Base-by-base conservation (phyloP, 2,329 filamentous ascomycete genomes). In the Hypoxylon sp. region DNA sequence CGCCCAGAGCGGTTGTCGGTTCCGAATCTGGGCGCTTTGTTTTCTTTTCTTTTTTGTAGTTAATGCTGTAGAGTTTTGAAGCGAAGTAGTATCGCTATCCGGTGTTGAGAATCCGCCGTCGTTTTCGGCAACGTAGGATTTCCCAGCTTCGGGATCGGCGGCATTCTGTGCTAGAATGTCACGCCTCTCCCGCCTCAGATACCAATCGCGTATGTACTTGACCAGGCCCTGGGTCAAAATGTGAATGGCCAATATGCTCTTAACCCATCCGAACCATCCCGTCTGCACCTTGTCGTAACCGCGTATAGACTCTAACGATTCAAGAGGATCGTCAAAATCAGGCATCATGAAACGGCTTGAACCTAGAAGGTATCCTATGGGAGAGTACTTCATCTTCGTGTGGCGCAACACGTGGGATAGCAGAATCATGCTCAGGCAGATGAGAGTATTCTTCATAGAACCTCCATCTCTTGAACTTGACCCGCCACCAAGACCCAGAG, bases 1-100 rank as follows among this genome's bases (percentile, higher is more conserved):
- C 59, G 92, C 91, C 92, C 92, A 97, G 60, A 97, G 83, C 37
- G 92, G 92, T 74, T 97, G 92, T 67, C 91, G 87, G 69, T 91
- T 90, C 71, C 92, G 82, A 61, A 96, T 91, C 71, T 94, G 90
- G 51, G 91, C 91, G 67, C 90, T 93, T 73, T 96, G 91, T 75
- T 94, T 93, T 74, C 89, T 85, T 75, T 90, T 88, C 75, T 91
- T 94, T 74, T 94, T 95, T 58, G 81, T 83, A 75, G 67, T 84
- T 76, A 74, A 82, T 68, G 71, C 69, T 47, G 71, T 72, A 74
- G 84, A 70, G 80, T 80, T 71, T 76, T 84, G 67, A 71, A 67
- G 81, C 71, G 66, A 73, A 75, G 75, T 65, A 56, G 76, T 70
- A 59, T 84, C 82, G 52, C 76, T 73, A 63, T 83, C 81, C 11